Evolutionary conservation across 1,284 basidiomycete genomes (phyloP), one percentile per base, ranked within the genome.

Genomic region (Fomitopsis pinicola): DNA sequence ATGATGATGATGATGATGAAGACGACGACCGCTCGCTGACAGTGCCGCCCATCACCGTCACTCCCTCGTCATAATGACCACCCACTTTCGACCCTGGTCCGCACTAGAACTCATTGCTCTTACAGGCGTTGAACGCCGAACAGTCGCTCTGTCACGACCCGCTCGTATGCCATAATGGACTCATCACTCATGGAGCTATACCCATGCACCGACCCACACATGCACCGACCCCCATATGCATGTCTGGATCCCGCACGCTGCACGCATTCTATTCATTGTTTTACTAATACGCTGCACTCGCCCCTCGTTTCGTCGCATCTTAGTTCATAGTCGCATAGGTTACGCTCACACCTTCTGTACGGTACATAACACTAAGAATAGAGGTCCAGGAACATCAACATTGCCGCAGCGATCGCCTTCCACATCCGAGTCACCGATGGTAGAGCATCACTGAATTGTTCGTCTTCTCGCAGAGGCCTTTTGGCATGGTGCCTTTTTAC

Each of bases 41-140:
- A 35, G 60, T 74, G 10, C 78, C 78, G 17, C 75, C 76, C n/a
- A 81, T 80, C 59, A 79, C 73, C n/a, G 71, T 80, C 36, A 80
- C 78, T 42, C 57, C 64, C 40, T 66, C 74, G 22, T 68, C 67
- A 69, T 76, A 69, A 70, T 67, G 33, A 8, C 36, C 8, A 42
- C 30, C 55, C 52, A 15, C 19, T 15, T 30, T 3, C 50, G 33
- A 33, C 8, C 33, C 3, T 19, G 45, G 48, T 33, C 26, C 26
- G n/a, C 26, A 28, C 19, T 50, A 30, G 28, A 30, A 7, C 33
- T 10, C 48, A 17, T 22, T 38, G 52, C 52, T 54, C 12, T 40
- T 19, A 17, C 33, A 35, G 52, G 52, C 52, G 52, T 54, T 54
- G 52, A 40, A 54, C 52, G 52, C 52, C 22, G 38, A 40, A 40